A percentile compares a stretch with the other conserved stretches of the same genome.
These are phyloP conservation scores for Collybia sordida DNA, from an alignment of 768 basidiomycete genomes.

Conservation along the genomic window DNA sequence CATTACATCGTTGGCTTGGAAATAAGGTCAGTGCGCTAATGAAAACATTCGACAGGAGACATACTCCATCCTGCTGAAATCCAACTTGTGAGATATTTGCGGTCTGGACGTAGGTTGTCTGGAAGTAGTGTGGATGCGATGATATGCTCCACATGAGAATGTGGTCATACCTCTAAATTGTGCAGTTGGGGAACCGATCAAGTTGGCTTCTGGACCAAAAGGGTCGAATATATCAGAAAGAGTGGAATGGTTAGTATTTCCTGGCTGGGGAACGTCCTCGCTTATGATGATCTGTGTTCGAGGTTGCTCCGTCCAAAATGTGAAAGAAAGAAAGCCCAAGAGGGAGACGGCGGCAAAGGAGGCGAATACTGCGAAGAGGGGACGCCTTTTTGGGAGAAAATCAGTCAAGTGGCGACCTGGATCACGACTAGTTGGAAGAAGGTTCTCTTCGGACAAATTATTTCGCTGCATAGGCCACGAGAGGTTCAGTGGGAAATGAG, in stretches of 20 bases:
- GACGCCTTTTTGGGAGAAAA: slow-evolving; percentile 14
- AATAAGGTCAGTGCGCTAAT: slow-evolving; percentile 6
- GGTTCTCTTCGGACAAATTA: not conserved
- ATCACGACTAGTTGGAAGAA: not conserved
- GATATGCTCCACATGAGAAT: not conserved
- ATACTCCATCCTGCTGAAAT: slow-evolving; percentile 76
- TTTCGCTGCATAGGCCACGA: not conserved
- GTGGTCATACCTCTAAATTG: slow-evolving; percentile 51
- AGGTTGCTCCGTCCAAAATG: slow-evolving; percentile 18
- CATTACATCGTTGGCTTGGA: slow-evolving; percentile 74
- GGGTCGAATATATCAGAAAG: slow-evolving; percentile 12
- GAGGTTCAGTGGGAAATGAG: not conserved
- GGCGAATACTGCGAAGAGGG: slow-evolving; percentile 24
- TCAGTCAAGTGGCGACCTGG: not conserved
- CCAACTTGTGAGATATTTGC: slow-evolving; percentile 73
- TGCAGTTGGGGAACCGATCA: slow-evolving; percentile 50
- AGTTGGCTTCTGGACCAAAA: slow-evolving; percentile 14
- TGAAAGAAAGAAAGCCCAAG: slow-evolving; percentile 21
- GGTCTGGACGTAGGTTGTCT: slow-evolving; percentile 65
- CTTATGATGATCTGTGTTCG: not conserved
- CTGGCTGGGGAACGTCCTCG: slow-evolving; percentile 2
- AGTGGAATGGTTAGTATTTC: not conserved
- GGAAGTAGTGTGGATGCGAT: not conserved
- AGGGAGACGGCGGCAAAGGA: slow-evolving; percentile 29
- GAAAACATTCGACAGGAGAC: slow-evolving; percentile 21